Evolutionary conservation across 768 basidiomycete species (phyloP), one percentile per base, ranked within the genome.

Genomic region (Boletus sensibilis): DNA sequence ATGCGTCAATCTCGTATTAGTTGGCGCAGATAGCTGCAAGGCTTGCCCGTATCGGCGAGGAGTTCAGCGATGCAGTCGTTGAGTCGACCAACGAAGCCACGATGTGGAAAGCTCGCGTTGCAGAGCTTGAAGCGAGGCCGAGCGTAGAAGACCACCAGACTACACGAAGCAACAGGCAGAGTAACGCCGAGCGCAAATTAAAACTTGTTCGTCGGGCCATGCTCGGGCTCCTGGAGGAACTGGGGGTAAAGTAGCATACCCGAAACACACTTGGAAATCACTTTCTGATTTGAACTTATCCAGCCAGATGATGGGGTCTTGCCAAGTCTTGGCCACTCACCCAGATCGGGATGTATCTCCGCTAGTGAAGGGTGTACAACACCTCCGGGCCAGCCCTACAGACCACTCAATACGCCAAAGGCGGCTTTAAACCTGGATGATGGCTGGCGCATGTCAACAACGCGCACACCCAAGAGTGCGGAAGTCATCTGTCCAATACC

Each of bases 381-480:
- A 10, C 37, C 67, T 38, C 44, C 59, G 29, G 50, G 53, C 23
- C 61, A 58, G n/a, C 39, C 51, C 5, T 31, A 37, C 45, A 59
- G 50, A 39, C 44, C 55, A 4, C 45, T 56, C n/a, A 52, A 50
- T 16, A 34, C 39, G 2, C 39, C 63, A 34, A 62, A 39, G 45
- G 27, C 14, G 12, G 52, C 53, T 8, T 46, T 54, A 5, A 56
- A 53, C 16, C 51, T 62, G 8, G 62, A 67, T 13, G 66, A 68
- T 18, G 61, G 58, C 18, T 79, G 79, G 78, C 66, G 64, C 9
- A 70, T 84, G 45, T 74, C 82, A 47, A 79, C 69, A 42, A 64
- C 52, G 14, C 74, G 70, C 33, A 68, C 75, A 34, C 81, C 81
- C 4, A 64, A 57, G 50, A 70, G 71, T 23, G 70, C 70, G 12